Evolutionary conservation across 768 basidiomycete species (phyloP), one percentile per base, ranked within the genome.

Genomic region (Phaeotremella fagi): DNA sequence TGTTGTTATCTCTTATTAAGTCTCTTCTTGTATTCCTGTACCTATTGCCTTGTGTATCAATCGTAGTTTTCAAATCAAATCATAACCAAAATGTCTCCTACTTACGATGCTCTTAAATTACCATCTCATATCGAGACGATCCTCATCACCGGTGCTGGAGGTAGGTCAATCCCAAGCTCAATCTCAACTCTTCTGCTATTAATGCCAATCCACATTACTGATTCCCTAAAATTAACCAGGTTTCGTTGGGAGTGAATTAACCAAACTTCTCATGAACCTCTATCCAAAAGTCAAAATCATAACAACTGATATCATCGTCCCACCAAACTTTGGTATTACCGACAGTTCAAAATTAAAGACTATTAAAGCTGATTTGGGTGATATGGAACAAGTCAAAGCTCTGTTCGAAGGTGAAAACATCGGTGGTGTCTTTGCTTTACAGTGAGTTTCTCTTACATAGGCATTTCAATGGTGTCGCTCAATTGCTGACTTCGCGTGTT

Each of bases 131-230:
- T 75, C 62, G 61, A 73, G 62, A 72, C 72, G 12, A 56, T 73
- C 50, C 59, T 75, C 16, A 64, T 75, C 50, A 72, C 73, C 45
- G 73, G 73, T 15, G 73, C 73, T 16, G 72, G 70, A 7, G 73
- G 70, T 72, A 45, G 31, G 68, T 63, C 6, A n/a, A n/a, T n/a
- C n/a, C n/a, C n/a, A n/a, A n/a, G n/a, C n/a, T n/a, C n/a, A n/a
- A n/a, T n/a, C n/a, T n/a, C n/a, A n/a, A n/a, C n/a, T n/a, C n/a
- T n/a, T n/a, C n/a, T n/a, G n/a, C n/a, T n/a, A n/a, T n/a, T n/a
- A n/a, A n/a, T n/a, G n/a, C n/a, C n/a, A 4, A 9, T 22, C 12
- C 16, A 15, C 45, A 26, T 12, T 9, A 9, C 16, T 24, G 24
- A 23, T 22, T 11, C 31, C 16, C 3, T 33, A 14, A 15, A 29